Base-by-base conservation (phyloP, 1,139 yeast species). In the Debaryomycetaceae sp. region DNA sequence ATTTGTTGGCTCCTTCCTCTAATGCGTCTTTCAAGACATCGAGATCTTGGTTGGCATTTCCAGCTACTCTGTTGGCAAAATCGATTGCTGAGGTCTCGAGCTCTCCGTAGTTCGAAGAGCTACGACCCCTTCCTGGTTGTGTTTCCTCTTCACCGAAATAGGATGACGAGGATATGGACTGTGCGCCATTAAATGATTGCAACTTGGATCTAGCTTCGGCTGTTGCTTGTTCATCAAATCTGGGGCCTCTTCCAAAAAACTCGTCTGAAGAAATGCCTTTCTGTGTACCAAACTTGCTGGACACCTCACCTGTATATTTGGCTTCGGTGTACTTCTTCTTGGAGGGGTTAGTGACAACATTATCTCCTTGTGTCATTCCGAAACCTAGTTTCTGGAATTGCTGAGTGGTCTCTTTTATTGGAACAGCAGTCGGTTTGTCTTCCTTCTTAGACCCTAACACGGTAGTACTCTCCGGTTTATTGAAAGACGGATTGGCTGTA, bases 221-320 rank as follows among this genome's bases (percentile, higher is more conserved):
- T 49, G 85, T 86, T 38, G 89, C 87, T 7, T 73, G 72, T 54
- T 87, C 87, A 58, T 89, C 97, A 60, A 81, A 89, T 40, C 83
- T 72, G 4, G 78, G 78, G 36, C 95, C 95, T 59, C 96, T 83
- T 13, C 97, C 97, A 63, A 93, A 93, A 62, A 80, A 82, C 67
- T 90, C 95, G 65, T 95, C 99, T 0, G 97, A 90, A 0, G 98
- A 91, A 52, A 93, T 95, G 45, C 91, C 96, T 75, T 89, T 93
- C 64, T 91, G 97, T 37, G 73, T 71, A 45, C 97, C 98, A 64
- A 78, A 93, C 66, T 90, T 88, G 59, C 77, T 79, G 37, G 80
- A 80, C 31, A 85, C 86, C 53, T 83, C 84, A 37, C 93, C 93
- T 1, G 89, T 81, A 61, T 85, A 78, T 50, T 68, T 65, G 51